Percentiles rank a stretch among this genome's conserved stretches.
Evolutionary conservation across 2,329 filamentous ascomycete species (phyloP).

Genomic region (Chaetomiaceae sp.): DNA sequence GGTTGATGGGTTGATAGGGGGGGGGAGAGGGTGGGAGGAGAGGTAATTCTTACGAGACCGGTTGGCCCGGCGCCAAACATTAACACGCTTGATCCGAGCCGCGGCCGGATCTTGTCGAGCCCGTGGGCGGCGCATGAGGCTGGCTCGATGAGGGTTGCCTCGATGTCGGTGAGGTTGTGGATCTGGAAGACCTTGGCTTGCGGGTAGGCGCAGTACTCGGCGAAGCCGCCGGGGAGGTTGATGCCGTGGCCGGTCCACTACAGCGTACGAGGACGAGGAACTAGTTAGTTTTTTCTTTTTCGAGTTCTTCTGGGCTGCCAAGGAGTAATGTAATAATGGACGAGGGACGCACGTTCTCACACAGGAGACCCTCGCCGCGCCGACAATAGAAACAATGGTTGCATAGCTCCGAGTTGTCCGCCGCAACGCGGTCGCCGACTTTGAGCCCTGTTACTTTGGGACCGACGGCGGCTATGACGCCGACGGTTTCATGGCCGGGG

Average conservation of each 20-base stretch:
- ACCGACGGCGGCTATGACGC: slow-evolving; percentile 56
- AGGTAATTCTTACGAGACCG: slow-evolving; percentile 50
- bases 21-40: neutral
- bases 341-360: slow-evolving; percentile 47
- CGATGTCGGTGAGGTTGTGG: slow-evolving; percentile 61
- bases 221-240: slow-evolving; percentile 67
- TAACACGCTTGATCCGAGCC: slow-evolving; percentile 60
- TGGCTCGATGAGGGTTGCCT: slow-evolving; percentile 66
- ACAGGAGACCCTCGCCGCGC: slow-evolving; percentile 62
- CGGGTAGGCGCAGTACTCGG: slow-evolving; percentile 59
- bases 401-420: slow-evolving; percentile 63
- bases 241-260: slow-evolving; percentile 60
- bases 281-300: too few relatives aligned
- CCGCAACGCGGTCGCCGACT: slow-evolving; percentile 60
- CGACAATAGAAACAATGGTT: slow-evolving; percentile 71
- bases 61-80: slow-evolving; percentile 43
- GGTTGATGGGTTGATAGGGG: neutral
- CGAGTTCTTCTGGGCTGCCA: too few relatives aligned
- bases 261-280: neutral
- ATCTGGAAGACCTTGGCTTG: slow-evolving; percentile 59
- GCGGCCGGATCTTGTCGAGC: slow-evolving; percentile 63
- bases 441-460: slow-evolving; percentile 55
- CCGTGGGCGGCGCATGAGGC: slow-evolving; percentile 69
- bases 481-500: slow-evolving; percentile 65
- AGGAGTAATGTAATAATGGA: too few relatives aligned